Base-by-base conservation (phyloP, 139 green algal species). In the Micractinium sp. region DNA sequence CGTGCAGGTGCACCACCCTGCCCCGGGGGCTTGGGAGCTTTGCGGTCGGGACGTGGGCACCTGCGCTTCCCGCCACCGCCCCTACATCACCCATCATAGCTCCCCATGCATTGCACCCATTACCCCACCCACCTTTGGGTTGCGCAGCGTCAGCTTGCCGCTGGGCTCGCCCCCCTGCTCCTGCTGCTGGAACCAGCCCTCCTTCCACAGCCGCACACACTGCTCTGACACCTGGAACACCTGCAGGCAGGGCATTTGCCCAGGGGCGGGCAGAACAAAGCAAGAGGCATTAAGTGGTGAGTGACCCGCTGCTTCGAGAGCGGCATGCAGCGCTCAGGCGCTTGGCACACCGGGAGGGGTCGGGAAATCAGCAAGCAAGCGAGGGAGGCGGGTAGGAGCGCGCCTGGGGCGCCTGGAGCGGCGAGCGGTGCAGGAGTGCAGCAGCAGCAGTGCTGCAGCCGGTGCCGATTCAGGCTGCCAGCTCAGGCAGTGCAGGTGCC, bases 171-270 rank as follows among this genome's bases (percentile, higher is more conserved):
- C 84, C 47, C 22, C 31, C 31, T 66, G 84, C 69, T 66, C 56
- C n/a, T 86, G 67, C 23, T 35, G 53, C 35, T 90, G 33, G 85
- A 99, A 96, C 96, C 95, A 99, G 41, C 96, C 96, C 1, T 98
- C 94, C 36, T 92, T 90, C 38, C 85, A 94, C 86, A 99, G 92
- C 89, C 95, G 91, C 33, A 98, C 95, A 33, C 90, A 95, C 92
- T 99, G 96, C 53, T 95, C 90, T 41, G 88, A 96, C 61, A 94
- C 87, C 90, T 95, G 92, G 75, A 91, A 80, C 7, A 88, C 73
- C 80, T 92, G 85, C 67, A 76, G 20, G 36, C 14, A 14, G 4
- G 5, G 5, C 20, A 86, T 2, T 5, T 39, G 63, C 3, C 13
- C 25, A 61, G 35, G 41, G 78, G 41, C 12, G 18, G 61, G 2